Evolutionary conservation across 768 basidiomycete species (phyloP).

Genomic region (Pisolithus marmoratus): DNA sequence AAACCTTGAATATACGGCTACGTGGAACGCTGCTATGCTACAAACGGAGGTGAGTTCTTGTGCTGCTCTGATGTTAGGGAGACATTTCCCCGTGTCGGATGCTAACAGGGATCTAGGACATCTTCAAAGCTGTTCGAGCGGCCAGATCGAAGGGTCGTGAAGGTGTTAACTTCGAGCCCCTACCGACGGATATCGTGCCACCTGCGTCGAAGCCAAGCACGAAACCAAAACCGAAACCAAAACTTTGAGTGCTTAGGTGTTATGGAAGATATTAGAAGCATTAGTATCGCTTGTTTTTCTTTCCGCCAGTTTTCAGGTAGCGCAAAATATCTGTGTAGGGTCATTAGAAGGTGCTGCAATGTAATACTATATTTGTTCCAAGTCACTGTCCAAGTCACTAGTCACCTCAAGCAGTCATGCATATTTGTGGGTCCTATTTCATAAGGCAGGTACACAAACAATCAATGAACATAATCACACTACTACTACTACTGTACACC

Average conservation of each 20-base stretch:
- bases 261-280: neutral
- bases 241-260: neutral
- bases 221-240: neutral
- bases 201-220: neutral
- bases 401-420: too few species aligned
- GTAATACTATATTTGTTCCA: too few species aligned
- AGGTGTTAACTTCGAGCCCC: neutral
- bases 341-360: too few species aligned
- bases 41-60: slow-evolving; percentile 38
- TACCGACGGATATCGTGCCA: neutral
- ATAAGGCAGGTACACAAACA: too few species aligned
- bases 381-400: too few species aligned
- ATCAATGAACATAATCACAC: too few species aligned
- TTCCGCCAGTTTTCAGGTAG: too few species aligned
- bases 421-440: too few species aligned
- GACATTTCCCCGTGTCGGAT: neutral
- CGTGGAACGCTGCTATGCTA: slow-evolving; percentile 51
- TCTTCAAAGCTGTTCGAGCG: slow-evolving; percentile 4
- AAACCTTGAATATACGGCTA: slow-evolving; percentile 51
- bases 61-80: neutral
- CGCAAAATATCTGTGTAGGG: too few species aligned
- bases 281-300: neutral
- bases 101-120: slow-evolving; percentile 2
- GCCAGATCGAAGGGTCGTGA: neutral
- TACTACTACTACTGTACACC: too few species aligned